A percentile compares a stretch with the other conserved stretches of the same genome.
Evolutionary conservation across 2,329 filamentous ascomycete genomes (phyloP).

Genomic region (Neodidymelliopsis sp.): DNA sequence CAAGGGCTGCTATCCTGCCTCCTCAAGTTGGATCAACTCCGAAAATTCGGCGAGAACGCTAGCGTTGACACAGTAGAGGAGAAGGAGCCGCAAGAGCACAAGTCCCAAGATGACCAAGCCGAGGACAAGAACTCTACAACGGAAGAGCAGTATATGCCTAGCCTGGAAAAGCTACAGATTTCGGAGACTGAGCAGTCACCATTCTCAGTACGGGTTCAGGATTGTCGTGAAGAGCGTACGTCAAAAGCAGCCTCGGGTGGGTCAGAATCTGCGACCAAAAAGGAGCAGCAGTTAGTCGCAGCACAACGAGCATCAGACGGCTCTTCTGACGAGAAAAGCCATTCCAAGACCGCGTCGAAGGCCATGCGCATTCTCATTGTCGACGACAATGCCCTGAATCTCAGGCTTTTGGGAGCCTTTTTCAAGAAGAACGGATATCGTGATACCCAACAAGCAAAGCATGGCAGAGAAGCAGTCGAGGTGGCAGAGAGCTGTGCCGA

Average conservation of each 20-base stretch:
- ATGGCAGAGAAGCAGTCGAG: constrained; percentile 26
- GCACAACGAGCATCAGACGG: neutral
- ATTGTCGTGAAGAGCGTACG: no score
- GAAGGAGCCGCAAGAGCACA: neutral
- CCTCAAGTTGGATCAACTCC: constrained; percentile 8
- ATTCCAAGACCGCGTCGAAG: no score
- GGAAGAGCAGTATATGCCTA: neutral
- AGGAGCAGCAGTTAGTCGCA: neutral
- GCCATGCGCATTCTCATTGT: constrained; percentile 40
- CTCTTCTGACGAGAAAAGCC: neutral
- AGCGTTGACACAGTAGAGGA: neutral
- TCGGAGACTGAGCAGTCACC: neutral
- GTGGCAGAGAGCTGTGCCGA: constrained; percentile 24
- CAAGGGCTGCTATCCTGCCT: constrained; percentile 10
- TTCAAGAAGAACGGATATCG: constrained; percentile 24
- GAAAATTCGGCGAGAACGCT: neutral
- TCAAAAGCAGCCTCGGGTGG: no score
- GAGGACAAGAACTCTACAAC: neutral
- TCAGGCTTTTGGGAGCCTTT: constrained; percentile 35
- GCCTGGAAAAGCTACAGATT: constrained; percentile 1
- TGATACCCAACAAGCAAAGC: constrained; percentile 9
- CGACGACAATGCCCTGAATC: constrained; percentile 47
- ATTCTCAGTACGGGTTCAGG: neutral
- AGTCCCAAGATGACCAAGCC: no score
- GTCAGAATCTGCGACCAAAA: neutral